Percentiles rank a stretch among this genome's conserved stretches.
phyloP scores from a whole-genome alignment of 768 basidiomycete genomes.

The Russula foetens region DNA sequence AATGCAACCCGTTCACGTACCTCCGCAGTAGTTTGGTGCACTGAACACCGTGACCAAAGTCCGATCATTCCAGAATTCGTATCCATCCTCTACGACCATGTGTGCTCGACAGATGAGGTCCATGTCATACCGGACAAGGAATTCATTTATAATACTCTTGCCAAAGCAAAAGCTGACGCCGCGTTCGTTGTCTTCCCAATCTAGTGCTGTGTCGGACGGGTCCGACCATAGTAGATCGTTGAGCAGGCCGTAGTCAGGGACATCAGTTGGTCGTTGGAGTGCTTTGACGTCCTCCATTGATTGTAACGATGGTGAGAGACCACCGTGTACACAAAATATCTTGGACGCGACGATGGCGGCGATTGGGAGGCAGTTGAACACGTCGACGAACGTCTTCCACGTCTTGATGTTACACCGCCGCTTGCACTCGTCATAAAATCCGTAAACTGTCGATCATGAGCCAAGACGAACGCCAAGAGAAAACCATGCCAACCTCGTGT shows the following conservation, averaged over 20 bases:
- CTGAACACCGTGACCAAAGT: conserved; percentile 98
- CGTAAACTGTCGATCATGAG: conserved; percentile 62
- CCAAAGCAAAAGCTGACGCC: conserved; percentile 99
- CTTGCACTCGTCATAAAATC: conserved; percentile 99
- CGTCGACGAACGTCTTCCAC: conserved; percentile 99
- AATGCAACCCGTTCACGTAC: conserved; percentile 42
- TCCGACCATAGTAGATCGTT: conserved; percentile 98
- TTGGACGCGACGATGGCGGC: conserved; percentile 98
- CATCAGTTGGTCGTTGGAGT: conserved; percentile 96
- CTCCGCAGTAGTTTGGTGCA: conserved; percentile 94
- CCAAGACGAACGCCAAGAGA: conserved; percentile 3
- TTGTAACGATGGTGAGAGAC: conserved; percentile 85
- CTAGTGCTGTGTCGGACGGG: conserved; percentile 92
- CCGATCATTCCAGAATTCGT: conserved; percentile 99
- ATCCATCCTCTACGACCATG: conserved; percentile 99
- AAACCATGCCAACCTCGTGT: conserved; percentile 68
- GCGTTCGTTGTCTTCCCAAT: conserved; percentile 99
- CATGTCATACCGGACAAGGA: conserved; percentile 93
- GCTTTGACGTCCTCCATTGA: conserved; percentile 99
- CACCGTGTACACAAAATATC: conserved; percentile 98
- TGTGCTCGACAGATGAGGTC: conserved; percentile 99
- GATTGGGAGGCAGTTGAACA: conserved; percentile 98
- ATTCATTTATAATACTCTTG: conserved; percentile 94
- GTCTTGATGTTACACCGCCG: conserved; percentile 98
- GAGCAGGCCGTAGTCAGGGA: conserved; percentile 94